These are phyloP conservation scores for Sistotremastrum niveocremeum DNA, from an alignment of 768 basidiomycete genomes.

Conservation along the genomic window DNA sequence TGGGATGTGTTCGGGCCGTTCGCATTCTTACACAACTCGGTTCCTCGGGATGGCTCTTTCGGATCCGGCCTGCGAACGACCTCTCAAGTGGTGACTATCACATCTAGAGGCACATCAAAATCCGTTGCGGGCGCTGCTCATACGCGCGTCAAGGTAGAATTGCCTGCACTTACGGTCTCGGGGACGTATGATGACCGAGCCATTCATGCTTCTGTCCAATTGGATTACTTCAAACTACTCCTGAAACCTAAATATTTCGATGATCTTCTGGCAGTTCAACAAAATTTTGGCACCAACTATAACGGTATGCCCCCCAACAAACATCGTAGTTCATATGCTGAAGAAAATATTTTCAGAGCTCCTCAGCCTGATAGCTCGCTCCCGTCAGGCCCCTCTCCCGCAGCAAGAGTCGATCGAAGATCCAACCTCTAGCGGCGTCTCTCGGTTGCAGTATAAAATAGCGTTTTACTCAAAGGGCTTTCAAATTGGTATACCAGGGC, in stretches of 20 bases:
- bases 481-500: constrained; percentile 63
- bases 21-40: constrained; percentile 31
- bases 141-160: constrained; percentile 43
- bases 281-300: constrained; percentile 83
- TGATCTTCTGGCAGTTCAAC: constrained; percentile 68
- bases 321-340: constrained; percentile 24
- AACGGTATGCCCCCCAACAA: constrained; percentile 48
- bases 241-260: constrained; percentile 79
- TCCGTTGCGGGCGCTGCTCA: constrained; percentile 16
- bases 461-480: constrained; percentile 51
- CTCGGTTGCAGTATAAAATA: constrained; percentile 30
- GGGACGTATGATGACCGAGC: constrained; percentile 38
- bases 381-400: constrained; percentile 9
- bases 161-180: constrained; percentile 53
- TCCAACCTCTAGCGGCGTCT: neutral
- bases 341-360: constrained; percentile 39
- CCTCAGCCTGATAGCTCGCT: constrained; percentile 3
- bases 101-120: constrained; percentile 21
- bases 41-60: constrained; percentile 11
- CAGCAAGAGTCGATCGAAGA: constrained; percentile 11
- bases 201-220: constrained; percentile 40
- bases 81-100: constrained; percentile 48
- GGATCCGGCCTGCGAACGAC: constrained; percentile 51
- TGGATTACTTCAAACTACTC: constrained; percentile 59
- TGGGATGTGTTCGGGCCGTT: constrained; percentile 48